Percentiles rank a stretch among this genome's conserved stretches.
Evolutionary conservation across 2,329 filamentous ascomycete species (phyloP).

Genomic region (Ceratocystis colombiana): DNA sequence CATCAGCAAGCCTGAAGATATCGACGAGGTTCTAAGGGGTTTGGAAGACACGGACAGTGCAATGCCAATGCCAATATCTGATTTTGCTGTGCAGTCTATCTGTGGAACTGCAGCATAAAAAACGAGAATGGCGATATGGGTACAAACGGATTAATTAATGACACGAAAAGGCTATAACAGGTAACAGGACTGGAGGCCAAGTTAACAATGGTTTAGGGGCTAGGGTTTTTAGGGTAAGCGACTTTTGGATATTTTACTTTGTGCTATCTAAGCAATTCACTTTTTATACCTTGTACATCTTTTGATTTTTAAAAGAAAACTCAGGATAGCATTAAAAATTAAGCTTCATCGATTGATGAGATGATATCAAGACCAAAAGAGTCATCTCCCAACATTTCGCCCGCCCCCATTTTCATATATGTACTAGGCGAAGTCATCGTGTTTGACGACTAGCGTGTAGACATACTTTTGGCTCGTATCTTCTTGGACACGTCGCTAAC

Average conservation of each 20-base stretch:
- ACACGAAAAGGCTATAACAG: background rate
- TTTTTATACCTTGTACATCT: background rate
- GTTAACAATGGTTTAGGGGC: background rate
- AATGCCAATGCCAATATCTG: slow-evolving; percentile 35
- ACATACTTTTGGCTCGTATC: slow-evolving; percentile 14
- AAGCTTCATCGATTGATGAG: too few species aligned
- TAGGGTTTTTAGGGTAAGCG: background rate
- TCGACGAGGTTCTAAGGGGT: slow-evolving; percentile 56
- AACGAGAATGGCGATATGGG: background rate
- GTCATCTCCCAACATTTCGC: background rate
- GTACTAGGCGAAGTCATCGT: background rate
- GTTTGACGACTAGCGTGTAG: background rate
- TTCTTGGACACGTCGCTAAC: slow-evolving; percentile 23
- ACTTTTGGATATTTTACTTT: slow-evolving; percentile 5
- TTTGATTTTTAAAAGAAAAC: background rate
- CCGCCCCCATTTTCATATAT: background rate
- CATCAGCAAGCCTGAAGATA: slow-evolving; percentile 67
- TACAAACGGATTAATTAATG: background rate
- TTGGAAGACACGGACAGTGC: slow-evolving; percentile 54
- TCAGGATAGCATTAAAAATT: too few species aligned
- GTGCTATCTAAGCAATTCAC: background rate
- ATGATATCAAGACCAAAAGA: background rate
- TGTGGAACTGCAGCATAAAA: slow-evolving; percentile 10
- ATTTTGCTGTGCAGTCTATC: slow-evolving; percentile 21
- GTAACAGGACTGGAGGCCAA: background rate